phyloP scores from a whole-genome alignment of 176 grass and related monocot genomes.

The Poa annua region DNA sequence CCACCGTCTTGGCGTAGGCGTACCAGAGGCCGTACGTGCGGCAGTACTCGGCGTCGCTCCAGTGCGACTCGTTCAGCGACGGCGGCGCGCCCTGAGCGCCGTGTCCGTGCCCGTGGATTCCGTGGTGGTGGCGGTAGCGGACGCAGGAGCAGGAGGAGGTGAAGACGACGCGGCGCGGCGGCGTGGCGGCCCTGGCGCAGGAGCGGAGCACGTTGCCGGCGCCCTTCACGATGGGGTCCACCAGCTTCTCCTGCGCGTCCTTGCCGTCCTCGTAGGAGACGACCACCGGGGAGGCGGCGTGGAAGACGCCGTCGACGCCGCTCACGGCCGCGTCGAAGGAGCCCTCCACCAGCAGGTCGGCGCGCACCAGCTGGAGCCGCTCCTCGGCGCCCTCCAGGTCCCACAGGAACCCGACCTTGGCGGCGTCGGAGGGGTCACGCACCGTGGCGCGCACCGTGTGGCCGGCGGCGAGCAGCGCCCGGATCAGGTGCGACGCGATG shows the following conservation, averaged over 20 bases:
- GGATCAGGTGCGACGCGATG: conserved; percentile 73
- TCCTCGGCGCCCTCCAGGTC: conserved; percentile 67
- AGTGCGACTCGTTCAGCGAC: conserved; percentile 77
- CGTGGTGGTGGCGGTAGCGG: conserved; percentile 58
- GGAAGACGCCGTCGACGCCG: conserved; percentile 84
- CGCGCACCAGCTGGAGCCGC: conserved; percentile 61
- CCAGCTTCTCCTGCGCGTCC: conserved; percentile 58
- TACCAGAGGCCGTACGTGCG: conserved; percentile 77
- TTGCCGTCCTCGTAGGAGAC: conserved; percentile 33
- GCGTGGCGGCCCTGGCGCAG: conserved; percentile 46
- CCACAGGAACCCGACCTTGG: conserved; percentile 80
- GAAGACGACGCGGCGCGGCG: conserved; percentile 64
- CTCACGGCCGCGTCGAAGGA: conserved; percentile 72
- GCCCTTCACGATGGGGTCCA: conserved; percentile 70
- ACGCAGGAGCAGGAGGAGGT: conserved; percentile 81
- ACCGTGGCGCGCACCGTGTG: conserved; percentile 76
- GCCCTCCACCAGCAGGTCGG: conserved; percentile 68
- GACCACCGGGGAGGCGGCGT: conserved; percentile 69
- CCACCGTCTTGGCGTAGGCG: conserved; percentile 84
- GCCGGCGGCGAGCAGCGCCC: conserved; percentile 56
- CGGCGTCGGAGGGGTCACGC: conserved; percentile 59
- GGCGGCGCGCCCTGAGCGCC: background rate
- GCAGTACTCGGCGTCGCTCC: conserved; percentile 81
- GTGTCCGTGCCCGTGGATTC: background rate
- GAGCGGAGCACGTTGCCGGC: conserved; percentile 79